Base-by-base conservation (phyloP, 768 basidiomycete genomes). In the Psilocybe tampanensis region DNA sequence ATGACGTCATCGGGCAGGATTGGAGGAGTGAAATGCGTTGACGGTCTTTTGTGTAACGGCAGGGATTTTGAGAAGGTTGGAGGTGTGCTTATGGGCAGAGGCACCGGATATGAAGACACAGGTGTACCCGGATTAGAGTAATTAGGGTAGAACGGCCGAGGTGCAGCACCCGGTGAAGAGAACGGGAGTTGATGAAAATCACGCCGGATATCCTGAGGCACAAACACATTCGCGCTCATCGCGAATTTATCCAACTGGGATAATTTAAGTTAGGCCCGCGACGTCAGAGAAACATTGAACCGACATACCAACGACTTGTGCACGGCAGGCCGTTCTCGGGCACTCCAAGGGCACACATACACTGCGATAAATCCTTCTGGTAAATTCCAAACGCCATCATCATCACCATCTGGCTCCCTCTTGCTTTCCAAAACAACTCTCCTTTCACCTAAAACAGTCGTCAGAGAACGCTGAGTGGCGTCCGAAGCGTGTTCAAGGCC, bases 211-310 rank as follows among this genome's bases (percentile, higher is more conserved):
- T 75, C 72, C 36, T 79, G 72, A 21, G 81, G 76, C 9, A 89
- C 67, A 29, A 77, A 72, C 47, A 90, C 70, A 41, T 82, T 83
- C 6, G 81, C 82, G 64, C 89, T 92, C 81, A 94, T 86, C 2
- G 90, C 79, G 67, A 94, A 93, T 64, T 81, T 83, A 67, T 94
- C 90, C 13, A 94, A 77, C 90, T 92, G 64, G 32, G 17, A 13
- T 9, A 53, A 62, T n/a, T n/a, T n/a, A n/a, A n/a, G n/a, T n/a
- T n/a, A n/a, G n/a, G n/a, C n/a, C n/a, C n/a, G n/a, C n/a, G n/a
- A n/a, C n/a, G n/a, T n/a, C n/a, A 29, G 36, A 39, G 15, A n/a
- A 39, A n/a, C 36, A 13, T 5, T n/a, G 3, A 13, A 39, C n/a
- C n/a, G 15, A 39, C 36, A 13, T 68, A 92, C 91, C 68, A 93